Conservation (phyloP, 2,329 filamentous ascomycete species). For the Madurella fahalii region DNA sequence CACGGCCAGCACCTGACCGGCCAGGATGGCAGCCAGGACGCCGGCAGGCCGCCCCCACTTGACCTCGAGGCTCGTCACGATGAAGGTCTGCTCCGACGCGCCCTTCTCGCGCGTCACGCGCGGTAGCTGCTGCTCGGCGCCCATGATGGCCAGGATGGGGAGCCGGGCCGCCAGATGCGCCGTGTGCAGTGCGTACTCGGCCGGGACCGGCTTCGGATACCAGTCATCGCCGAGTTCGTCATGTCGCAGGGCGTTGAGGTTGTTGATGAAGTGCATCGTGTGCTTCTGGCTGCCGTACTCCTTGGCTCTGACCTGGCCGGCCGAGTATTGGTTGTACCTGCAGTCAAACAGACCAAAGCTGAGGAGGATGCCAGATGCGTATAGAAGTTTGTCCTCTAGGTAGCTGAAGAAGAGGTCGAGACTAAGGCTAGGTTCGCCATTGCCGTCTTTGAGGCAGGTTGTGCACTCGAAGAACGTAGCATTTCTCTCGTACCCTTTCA, state of each 20-base stretch:
- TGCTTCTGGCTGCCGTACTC: no score
- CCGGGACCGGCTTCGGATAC: no score
- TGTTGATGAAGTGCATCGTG: no score
- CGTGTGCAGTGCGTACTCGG: background rate
- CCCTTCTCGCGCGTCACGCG: background rate
- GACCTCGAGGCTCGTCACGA: constrained; percentile 2
- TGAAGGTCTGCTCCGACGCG: constrained; percentile 1
- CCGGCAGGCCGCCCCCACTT: constrained; percentile 1
- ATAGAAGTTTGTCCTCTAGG: no score
- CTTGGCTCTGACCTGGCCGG: no score
- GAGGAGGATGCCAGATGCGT: no score
- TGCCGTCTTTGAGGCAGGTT: background rate
- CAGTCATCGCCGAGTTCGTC: no score
- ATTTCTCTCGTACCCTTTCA: background rate
- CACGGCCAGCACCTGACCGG: background rate
- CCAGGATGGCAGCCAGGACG: background rate
- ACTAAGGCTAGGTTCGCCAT: no score
- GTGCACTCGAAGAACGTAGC: background rate
- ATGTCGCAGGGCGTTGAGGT: no score
- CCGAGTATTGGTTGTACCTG: no score
- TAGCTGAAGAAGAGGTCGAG: no score
- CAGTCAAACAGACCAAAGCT: no score
- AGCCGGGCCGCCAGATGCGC: constrained; percentile 4
- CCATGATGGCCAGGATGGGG: constrained; percentile 4
- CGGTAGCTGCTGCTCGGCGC: constrained; percentile 1